phyloP scores from a whole-genome alignment of 2,329 filamentous ascomycete genomes.

The Trichoderma koningiopsis region DNA sequence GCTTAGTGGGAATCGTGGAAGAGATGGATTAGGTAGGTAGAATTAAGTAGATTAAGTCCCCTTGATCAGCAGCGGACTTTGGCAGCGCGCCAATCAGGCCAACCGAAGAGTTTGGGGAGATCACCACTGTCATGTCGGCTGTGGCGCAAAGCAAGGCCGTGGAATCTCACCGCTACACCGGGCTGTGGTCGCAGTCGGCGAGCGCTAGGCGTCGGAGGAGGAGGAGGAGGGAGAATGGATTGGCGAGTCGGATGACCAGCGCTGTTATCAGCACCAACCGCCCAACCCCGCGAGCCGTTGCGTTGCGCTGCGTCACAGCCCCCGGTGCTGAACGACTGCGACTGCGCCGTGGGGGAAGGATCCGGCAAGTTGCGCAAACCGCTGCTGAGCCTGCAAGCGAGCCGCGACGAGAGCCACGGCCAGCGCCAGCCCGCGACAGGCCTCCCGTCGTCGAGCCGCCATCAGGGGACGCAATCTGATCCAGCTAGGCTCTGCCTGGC shows the following conservation, averaged over 20 bases:
- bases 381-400: background rate
- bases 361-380: background rate
- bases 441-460: background rate
- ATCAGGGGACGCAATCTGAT: conserved; percentile 9
- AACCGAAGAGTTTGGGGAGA: conserved; percentile 5
- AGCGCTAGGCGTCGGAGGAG: conserved; percentile 8
- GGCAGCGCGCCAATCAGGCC: conserved; percentile 8
- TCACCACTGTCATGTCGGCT: conserved; percentile 17
- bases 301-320: conserved; percentile 21
- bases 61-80: conserved; percentile 13
- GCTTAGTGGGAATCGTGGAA: conserved; percentile 10
- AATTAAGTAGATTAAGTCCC: conserved; percentile 16
- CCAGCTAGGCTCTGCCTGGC: conserved; percentile 12
- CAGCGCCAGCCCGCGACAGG: background rate
- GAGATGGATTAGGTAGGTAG: conserved; percentile 18
- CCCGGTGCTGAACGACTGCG: background rate
- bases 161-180: conserved; percentile 22
- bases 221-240: background rate
- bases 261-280: conserved; percentile 22
- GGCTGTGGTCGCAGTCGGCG: background rate
- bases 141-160: conserved; percentile 17
- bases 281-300: conserved; percentile 21
- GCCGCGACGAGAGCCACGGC: background rate
- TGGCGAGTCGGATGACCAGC: conserved; percentile 24
- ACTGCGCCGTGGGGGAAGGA: conserved; percentile 11